Evolutionary conservation across 805 yeast species (phyloP).

Genomic region (Pichia eremophila): DNA sequence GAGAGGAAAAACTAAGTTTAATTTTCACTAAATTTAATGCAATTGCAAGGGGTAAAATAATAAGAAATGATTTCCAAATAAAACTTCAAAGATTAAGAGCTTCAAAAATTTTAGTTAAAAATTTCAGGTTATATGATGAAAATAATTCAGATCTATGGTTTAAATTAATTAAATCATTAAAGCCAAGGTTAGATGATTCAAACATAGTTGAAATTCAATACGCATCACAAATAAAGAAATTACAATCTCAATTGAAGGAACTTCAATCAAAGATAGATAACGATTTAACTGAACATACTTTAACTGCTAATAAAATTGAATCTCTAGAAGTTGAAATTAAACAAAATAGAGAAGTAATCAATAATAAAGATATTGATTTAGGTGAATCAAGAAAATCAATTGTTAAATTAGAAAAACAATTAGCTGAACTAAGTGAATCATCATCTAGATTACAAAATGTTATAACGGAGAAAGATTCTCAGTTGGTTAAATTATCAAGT

Average conservation of each 20-base stretch:
- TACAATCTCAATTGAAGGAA: slow-evolving; percentile 45
- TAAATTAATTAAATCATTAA: slow-evolving; percentile 54
- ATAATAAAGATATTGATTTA: slow-evolving; percentile 38
- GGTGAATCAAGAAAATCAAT: slow-evolving; percentile 23
- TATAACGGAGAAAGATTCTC: slow-evolving; percentile 14
- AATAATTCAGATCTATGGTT: slow-evolving; percentile 68
- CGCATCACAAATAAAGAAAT: slow-evolving; percentile 46
- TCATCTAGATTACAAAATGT: background rate
- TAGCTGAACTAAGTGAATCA: slow-evolving; percentile 8
- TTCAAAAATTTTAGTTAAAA: slow-evolving; percentile 54
- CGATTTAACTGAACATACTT: slow-evolving; percentile 18
- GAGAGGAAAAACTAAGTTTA: slow-evolving; percentile 53
- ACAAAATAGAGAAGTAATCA: slow-evolving; percentile 11
- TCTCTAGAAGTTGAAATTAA: slow-evolving; percentile 23
- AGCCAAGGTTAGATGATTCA: slow-evolving; percentile 51
- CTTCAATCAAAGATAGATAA: slow-evolving; percentile 31
- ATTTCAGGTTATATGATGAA: slow-evolving; percentile 44
- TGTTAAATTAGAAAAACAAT: slow-evolving; percentile 19
- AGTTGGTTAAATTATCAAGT: slow-evolving; percentile 13
- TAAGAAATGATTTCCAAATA: slow-evolving; percentile 38
- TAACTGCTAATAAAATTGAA: slow-evolving; percentile 31
- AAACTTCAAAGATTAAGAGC: slow-evolving; percentile 59
- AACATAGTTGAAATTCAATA: slow-evolving; percentile 33
- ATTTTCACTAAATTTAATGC: slow-evolving; percentile 58
- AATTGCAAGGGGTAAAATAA: slow-evolving; percentile 50